Evolutionary conservation across 148 eudicot genomes (phyloP).

Genomic region (Rhododendron griersonianum): DNA sequence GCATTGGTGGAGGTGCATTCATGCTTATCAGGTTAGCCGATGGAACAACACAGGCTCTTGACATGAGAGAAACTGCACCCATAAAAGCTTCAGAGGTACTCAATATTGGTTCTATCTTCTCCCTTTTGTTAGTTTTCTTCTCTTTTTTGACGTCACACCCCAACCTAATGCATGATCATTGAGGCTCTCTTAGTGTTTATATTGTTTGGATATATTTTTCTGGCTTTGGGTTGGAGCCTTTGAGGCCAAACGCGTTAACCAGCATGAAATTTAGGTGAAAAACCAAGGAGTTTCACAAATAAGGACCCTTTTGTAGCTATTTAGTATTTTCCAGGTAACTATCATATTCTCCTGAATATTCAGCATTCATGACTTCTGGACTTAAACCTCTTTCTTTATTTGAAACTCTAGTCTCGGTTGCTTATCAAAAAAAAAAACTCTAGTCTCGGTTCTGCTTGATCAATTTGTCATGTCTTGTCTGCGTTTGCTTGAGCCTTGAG

Average conservation of each 20-base stretch:
- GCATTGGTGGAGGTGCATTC: constrained; percentile 41
- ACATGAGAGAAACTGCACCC: constrained; percentile 39
- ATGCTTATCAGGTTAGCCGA: constrained; percentile 26
- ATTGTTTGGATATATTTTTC: neutral
- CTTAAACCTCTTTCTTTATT: neutral
- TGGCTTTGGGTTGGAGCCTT: neutral
- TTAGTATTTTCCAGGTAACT: too few relatives aligned
- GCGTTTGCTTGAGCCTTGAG: neutral
- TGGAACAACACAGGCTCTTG: constrained; percentile 19
- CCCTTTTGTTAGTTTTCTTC: neutral
- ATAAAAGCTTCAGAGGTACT: constrained; percentile 25
- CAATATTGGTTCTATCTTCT: neutral
- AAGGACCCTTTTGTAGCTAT: neutral
- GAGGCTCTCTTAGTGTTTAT: neutral
- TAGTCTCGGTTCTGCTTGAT: neutral
- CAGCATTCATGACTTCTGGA: neutral
- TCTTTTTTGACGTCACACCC: neutral
- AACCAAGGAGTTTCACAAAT: neutral
- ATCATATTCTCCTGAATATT: neutral
- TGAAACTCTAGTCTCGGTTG: neutral
- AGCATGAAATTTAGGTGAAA: neutral
- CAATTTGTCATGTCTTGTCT: neutral
- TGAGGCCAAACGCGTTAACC: neutral
- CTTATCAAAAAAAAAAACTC: neutral
- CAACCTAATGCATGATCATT: neutral